phyloP scores from a whole-genome alignment of 352 stramenopile species.

The Globisporangium emineosum region DNA sequence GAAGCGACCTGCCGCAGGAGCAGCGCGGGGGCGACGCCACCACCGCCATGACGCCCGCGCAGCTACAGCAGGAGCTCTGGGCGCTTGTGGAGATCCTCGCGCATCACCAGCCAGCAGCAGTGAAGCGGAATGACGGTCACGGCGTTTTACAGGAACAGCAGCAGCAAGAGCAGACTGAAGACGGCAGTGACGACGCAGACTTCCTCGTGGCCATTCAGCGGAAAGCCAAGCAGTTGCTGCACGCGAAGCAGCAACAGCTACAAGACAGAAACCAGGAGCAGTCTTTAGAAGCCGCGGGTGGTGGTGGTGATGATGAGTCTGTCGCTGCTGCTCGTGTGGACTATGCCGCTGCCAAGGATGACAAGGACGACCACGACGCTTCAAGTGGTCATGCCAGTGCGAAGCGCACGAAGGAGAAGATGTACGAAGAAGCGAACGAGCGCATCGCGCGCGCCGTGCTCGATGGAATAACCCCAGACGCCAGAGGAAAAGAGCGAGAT shows the following conservation, averaged over 20 bases:
- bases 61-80: slow-evolving; percentile 42
- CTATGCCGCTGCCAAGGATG: background rate
- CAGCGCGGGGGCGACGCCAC: background rate
- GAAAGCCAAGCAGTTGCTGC: slow-evolving; percentile 35
- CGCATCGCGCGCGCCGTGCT: slow-evolving; percentile 57
- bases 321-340: background rate
- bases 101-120: background rate
- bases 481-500: slow-evolving; percentile 7
- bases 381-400: slow-evolving; percentile 8
- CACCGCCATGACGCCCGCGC: slow-evolving; percentile 12
- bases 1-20: background rate
- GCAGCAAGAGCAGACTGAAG: background rate
- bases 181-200: background rate
- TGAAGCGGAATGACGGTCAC: background rate
- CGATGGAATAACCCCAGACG: slow-evolving; percentile 21
- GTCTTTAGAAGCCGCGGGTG: background rate
- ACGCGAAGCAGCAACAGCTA: slow-evolving; percentile 10
- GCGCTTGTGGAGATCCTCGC: slow-evolving; percentile 42
- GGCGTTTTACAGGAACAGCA: background rate
- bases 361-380: background rate
- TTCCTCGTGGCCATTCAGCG: slow-evolving; percentile 28
- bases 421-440: slow-evolving; percentile 59
- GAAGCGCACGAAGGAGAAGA: slow-evolving; percentile 24
- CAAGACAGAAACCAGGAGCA: slow-evolving; percentile 6
- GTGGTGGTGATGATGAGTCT: background rate